phyloP scores from a whole-genome alignment of 202 grass and related monocot genomes.

The Zizania palustris region DNA sequence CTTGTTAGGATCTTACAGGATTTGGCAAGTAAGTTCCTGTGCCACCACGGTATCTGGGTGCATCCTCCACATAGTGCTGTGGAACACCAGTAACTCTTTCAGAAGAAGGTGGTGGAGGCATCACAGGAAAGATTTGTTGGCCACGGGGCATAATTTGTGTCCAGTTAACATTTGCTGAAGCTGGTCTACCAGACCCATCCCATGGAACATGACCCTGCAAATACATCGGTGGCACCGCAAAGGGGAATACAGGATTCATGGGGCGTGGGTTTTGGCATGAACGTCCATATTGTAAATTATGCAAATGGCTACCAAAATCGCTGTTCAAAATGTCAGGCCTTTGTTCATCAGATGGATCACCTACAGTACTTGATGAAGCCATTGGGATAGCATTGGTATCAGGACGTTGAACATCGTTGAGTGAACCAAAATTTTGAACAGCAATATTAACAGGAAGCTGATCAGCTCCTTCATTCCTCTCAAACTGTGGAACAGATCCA shows the following conservation, averaged over 20 bases:
- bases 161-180: constrained; percentile 64
- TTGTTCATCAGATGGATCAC: constrained; percentile 53
- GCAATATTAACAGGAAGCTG: constrained; percentile 57
- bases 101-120: constrained; percentile 55
- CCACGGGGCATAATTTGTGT: constrained; percentile 50
- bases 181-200: constrained; percentile 69
- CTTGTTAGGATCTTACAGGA: constrained; percentile 69
- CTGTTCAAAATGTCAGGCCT: constrained; percentile 82
- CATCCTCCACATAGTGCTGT: constrained; percentile 62
- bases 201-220: constrained; percentile 68
- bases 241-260: constrained; percentile 39
- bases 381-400: constrained; percentile 50
- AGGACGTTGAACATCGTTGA: constrained; percentile 45
- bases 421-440: constrained; percentile 53
- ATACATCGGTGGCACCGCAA: constrained; percentile 45
- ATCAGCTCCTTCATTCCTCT: constrained; percentile 56
- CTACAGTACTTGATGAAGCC: constrained; percentile 40
- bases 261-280: constrained; percentile 60
- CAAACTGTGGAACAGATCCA: constrained; percentile 56
- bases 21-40: constrained; percentile 90
- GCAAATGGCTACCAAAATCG: constrained; percentile 64
- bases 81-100: constrained; percentile 53
- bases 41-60: constrained; percentile 75
- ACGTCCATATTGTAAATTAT: constrained; percentile 77
- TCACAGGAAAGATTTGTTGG: constrained; percentile 61